phyloP scores from a whole-genome alignment of 2,329 filamentous ascomycete species.

The Exophiala sp. region DNA sequence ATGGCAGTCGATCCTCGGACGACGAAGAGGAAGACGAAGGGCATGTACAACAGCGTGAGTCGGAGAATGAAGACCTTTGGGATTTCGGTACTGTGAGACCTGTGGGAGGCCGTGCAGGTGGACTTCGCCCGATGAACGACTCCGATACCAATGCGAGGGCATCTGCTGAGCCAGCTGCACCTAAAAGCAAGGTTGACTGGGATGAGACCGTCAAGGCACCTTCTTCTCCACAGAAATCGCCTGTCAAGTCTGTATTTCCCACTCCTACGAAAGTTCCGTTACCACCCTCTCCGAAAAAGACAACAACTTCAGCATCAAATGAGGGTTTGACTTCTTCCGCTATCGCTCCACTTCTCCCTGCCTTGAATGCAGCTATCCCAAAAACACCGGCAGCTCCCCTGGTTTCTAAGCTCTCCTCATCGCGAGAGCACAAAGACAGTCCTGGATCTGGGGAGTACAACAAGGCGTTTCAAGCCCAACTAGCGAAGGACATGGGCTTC shows the following conservation, averaged over 20 bases:
- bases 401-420: slow-evolving; percentile 37
- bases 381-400: slow-evolving; percentile 45
- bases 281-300: slow-evolving; percentile 57
- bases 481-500: slow-evolving; percentile 41
- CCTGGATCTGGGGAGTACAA: slow-evolving; percentile 41
- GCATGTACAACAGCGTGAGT: slow-evolving; percentile 35
- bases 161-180: slow-evolving; percentile 49
- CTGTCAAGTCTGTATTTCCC: slow-evolving; percentile 50
- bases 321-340: slow-evolving; percentile 21
- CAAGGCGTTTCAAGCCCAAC: slow-evolving; percentile 39
- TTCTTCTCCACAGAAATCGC: slow-evolving; percentile 57
- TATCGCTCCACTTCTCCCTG: background rate
- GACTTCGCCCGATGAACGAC: slow-evolving; percentile 72
- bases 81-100: slow-evolving; percentile 95
- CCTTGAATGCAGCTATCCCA: slow-evolving; percentile 36
- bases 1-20: slow-evolving; percentile 70
- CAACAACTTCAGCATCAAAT: slow-evolving; percentile 51
- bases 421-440: slow-evolving; percentile 33
- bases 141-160: slow-evolving; percentile 74
- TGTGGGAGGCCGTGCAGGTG: slow-evolving; percentile 62
- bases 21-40: slow-evolving; percentile 55
- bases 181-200: slow-evolving; percentile 33
- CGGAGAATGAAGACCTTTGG: slow-evolving; percentile 84
- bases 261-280: slow-evolving; percentile 62
- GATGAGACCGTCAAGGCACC: slow-evolving; percentile 41